Evolutionary conservation across 2,329 filamentous ascomycete species (phyloP), one percentile per base, ranked within the genome.

Genomic region (Cordyceps cateniannulata): DNA sequence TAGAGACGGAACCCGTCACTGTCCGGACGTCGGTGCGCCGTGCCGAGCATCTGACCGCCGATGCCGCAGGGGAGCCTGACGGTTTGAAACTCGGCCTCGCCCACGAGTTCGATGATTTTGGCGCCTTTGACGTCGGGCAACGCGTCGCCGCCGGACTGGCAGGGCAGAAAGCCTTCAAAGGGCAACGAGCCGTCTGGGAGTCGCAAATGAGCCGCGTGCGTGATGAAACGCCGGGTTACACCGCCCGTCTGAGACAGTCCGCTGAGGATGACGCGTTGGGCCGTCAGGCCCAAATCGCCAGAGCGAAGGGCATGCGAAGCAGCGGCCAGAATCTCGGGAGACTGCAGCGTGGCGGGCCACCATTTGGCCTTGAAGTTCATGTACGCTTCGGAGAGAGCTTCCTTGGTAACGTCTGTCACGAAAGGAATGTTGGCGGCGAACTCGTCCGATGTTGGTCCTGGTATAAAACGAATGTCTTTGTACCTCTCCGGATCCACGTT

Each of bases 241-340:
- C 63, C 64, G 22, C 63, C 64, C 1, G 64, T 64, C 32, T 66
- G 64, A 1, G 64, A 66, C 4, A 66, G 51, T 6, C 64, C 63
- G 22, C 49, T 59, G 18, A 66, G 59, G 0, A 65, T 24, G 2
- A 66, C 53, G 5, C 64, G 60, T n/a, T 48, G 60, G 16, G 64
- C 62, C 1, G 5, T 45, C 5, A 65, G 27, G 5, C 62, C 62
- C 2, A 65, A 18, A 7, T 61, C 18, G 14, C 64, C 63, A 2
- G 61, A 61, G 25, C 62, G 63, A 1, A 64, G 60, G 2, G 55
- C 60, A 29, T 63, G 55, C 5, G 64, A 65, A 7, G 64, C 60
- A 7, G 60, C 61, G 9, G 55, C 49, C 18, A 65, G 55, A 18
- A 65, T 63, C 38, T 65, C 63, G 3, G 62, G 63, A 4, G 61